Evolutionary conservation across 306 rosid species (phyloP).

Genomic region (Trifolium pratense): DNA sequence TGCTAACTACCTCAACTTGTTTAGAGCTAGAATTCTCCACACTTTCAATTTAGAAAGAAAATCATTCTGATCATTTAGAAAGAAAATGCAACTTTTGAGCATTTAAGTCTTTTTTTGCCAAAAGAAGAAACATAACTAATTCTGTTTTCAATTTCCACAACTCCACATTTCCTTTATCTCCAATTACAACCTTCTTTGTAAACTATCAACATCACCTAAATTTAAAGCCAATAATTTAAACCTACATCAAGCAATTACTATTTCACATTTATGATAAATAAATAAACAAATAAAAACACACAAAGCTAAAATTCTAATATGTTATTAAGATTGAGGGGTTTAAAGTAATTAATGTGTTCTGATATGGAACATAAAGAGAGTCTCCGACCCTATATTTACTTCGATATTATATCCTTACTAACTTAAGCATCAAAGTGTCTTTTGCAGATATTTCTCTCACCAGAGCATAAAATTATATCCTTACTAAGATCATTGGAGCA

Average conservation of each 20-base stretch:
- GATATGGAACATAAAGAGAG: not conserved
- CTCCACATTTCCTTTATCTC: slow-evolving; percentile 20
- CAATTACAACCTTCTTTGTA: not conserved
- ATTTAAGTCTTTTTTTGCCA: not conserved
- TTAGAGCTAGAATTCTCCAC: slow-evolving; percentile 25
- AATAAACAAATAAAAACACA: not conserved
- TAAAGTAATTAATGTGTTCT: not conserved
- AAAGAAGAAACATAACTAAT: slow-evolving; percentile 28
- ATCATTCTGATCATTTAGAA: slow-evolving; percentile 21
- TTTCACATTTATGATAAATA: slow-evolving; percentile 29
- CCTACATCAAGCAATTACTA: slow-evolving; percentile 23
- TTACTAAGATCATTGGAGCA: not conserved
- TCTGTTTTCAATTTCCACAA: not conserved
- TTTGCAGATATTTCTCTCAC: not conserved
- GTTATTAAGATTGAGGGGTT: not conserved
- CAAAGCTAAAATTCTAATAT: not conserved
- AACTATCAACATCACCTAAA: slow-evolving; percentile 3
- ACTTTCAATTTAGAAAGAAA: slow-evolving; percentile 28
- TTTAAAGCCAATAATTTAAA: slow-evolving; percentile 24
- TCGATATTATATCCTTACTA: not conserved
- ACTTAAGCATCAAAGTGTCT: not conserved
- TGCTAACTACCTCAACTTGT: slow-evolving; percentile 35
- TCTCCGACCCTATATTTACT: not conserved
- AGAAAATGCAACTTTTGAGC: slow-evolving; percentile 29
- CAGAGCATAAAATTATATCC: too few relatives aligned